Evolutionary conservation across 768 basidiomycete genomes (phyloP).

Genomic region (Baorangia bicolor): DNA sequence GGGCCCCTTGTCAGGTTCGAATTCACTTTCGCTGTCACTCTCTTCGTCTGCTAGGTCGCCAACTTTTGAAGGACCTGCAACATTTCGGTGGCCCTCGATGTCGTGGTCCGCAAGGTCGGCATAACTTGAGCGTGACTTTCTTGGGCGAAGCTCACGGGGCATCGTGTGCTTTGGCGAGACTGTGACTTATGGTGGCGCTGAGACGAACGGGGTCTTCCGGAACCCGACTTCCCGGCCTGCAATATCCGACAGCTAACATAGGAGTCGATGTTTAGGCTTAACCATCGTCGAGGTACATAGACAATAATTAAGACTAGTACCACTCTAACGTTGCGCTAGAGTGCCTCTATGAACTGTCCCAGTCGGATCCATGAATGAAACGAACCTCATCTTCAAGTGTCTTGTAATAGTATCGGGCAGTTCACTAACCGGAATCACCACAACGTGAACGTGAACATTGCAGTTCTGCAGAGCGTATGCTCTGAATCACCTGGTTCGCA

Average conservation of each 20-base stretch:
- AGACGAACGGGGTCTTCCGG: not conserved
- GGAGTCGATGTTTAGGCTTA: too few relatives aligned
- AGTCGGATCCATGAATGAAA: too few relatives aligned
- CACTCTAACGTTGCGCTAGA: not conserved
- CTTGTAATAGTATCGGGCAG: not conserved
- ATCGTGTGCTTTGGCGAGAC: constrained; percentile 31
- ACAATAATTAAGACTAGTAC: not conserved
- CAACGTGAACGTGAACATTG: too few relatives aligned
- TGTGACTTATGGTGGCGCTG: not conserved
- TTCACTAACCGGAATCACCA: not conserved
- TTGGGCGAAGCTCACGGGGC: constrained; percentile 55
- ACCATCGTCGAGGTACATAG: not conserved
- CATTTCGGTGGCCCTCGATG: constrained; percentile 29
- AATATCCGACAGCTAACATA: not conserved
- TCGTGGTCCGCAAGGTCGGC: constrained; percentile 36
- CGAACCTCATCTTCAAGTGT: not conserved
- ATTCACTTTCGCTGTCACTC: constrained; percentile 52
- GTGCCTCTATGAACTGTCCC: too few relatives aligned
- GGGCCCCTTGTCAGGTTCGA: constrained; percentile 42
- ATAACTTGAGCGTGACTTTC: constrained; percentile 55
- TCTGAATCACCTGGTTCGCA: not conserved
- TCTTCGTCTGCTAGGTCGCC: constrained; percentile 16
- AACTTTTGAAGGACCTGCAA: constrained; percentile 43
- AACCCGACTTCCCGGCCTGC: not conserved
- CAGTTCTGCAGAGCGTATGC: too few relatives aligned